A percentile compares a stretch with the other conserved stretches of the same genome.
Evolutionary conservation across 1,284 basidiomycete genomes (phyloP).

Genomic region (Ceratorhiza oryzae-sativae): DNA sequence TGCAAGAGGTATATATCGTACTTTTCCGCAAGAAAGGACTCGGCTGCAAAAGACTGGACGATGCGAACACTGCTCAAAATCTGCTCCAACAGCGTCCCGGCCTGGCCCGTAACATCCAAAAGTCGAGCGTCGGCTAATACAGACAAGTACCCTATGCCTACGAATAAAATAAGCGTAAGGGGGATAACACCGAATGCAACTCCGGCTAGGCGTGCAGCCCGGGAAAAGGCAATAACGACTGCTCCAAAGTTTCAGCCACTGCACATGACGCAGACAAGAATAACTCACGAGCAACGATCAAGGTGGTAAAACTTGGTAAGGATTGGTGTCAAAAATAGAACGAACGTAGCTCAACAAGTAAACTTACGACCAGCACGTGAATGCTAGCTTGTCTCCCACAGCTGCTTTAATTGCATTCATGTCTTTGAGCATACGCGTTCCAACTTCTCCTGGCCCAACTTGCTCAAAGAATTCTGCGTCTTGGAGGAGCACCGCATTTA

Average conservation of each 20-base stretch:
- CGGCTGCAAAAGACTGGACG: slow-evolving; percentile 54
- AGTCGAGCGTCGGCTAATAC: slow-evolving; percentile 48
- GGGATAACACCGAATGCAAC: slow-evolving; percentile 53
- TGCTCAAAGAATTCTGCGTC: slow-evolving; percentile 54
- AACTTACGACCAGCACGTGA: slow-evolving; percentile 48
- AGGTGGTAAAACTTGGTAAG: slow-evolving; percentile 40
- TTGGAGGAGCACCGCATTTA: slow-evolving; percentile 52
- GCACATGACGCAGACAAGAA: neutral
- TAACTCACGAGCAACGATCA: slow-evolving; percentile 47
- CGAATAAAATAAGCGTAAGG: slow-evolving; percentile 48
- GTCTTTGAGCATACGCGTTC: slow-evolving; percentile 52
- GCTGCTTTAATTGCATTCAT: slow-evolving; percentile 51
- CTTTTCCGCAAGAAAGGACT: slow-evolving; percentile 47
- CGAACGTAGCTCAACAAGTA: neutral
- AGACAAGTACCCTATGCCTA: slow-evolving; percentile 48
- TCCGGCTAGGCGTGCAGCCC: slow-evolving; percentile 52
- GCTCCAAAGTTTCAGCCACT: slow-evolving; percentile 2
- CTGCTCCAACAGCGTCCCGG: slow-evolving; percentile 53
- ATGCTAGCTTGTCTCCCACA: slow-evolving; percentile 53
- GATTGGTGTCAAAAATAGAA: neutral
- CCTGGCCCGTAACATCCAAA: slow-evolving; percentile 50
- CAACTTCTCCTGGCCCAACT: slow-evolving; percentile 54
- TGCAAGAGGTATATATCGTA: slow-evolving; percentile 46
- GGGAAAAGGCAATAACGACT: slow-evolving; percentile 51
- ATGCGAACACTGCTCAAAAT: slow-evolving; percentile 53